Base-by-base conservation (phyloP, 768 basidiomycete genomes). In the Boletus edulis region DNA sequence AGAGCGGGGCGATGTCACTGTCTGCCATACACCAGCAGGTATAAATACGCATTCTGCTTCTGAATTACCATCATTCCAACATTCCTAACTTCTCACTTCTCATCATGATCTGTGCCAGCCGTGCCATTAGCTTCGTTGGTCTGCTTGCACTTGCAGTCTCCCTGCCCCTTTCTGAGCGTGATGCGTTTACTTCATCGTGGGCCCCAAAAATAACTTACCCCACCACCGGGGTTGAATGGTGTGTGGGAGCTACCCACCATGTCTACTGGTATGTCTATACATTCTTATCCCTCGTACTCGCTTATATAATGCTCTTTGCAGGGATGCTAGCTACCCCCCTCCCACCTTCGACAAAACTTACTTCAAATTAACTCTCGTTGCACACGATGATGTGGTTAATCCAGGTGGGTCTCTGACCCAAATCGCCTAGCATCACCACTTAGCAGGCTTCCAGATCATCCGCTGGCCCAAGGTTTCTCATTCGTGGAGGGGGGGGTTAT, bases 361-460 rank as follows among this genome's bases (percentile, higher is more conserved):
- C n/a, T n/a, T n/a, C n/a, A n/a, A 72, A 75, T 55, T 62, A 65
- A n/a, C n/a, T 50, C 66, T 76, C 31, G 61, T 69, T n/a, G n/a
- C n/a, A 22, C 22, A 22, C n/a, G n/a, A n/a, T n/a, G n/a, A n/a
- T n/a, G n/a, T 22, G 22, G 22, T 22, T 22, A 22, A 22, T 22
- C 22, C 22, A 22, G 22, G 72, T 66, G 42, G 17, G 72, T 68
- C 29, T 40, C 55, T 24, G 20, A 24, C 46, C 46, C 53, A 35
- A 18, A 40, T 53, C 32, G 13, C 5, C 44, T 3, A 46, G 37
- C 31, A 29, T 31, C 35, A 32, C 24, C 31, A 18, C 54, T 64
- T 34, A 68, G 6, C 18, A 11, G 12, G 18, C 24, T 34, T n/a
- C 27, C 53, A 72, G 71, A 59, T 4, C 13, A 61, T 46, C 43